Evolutionary conservation across 2,329 filamentous ascomycete species (phyloP).

Genomic region (Fusarium aywerte): DNA sequence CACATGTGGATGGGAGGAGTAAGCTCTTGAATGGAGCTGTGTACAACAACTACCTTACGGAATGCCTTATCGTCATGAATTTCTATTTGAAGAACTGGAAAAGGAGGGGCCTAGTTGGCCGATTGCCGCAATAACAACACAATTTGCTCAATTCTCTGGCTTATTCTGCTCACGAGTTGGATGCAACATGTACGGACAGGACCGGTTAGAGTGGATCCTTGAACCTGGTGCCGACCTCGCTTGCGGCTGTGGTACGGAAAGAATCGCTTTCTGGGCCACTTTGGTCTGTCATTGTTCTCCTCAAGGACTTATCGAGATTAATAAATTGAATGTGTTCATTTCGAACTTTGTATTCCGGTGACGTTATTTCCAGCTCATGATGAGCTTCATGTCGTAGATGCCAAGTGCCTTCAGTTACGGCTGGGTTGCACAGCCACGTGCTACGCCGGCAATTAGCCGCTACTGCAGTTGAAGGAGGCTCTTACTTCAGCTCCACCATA

Average conservation of each 20-base stretch:
- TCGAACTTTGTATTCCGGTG: neutral
- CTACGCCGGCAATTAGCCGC: slow-evolving; percentile 34
- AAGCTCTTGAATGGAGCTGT: slow-evolving; percentile 34
- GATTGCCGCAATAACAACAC: neutral
- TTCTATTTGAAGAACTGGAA: slow-evolving; percentile 1
- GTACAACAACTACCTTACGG: slow-evolving; percentile 37
- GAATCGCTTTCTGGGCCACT: slow-evolving; percentile 21
- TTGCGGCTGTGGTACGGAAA: slow-evolving; percentile 32
- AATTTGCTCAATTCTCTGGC: slow-evolving; percentile 23
- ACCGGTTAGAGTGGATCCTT: slow-evolving; percentile 40
- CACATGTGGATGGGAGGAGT: neutral
- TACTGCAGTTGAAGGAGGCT: slow-evolving; percentile 1
- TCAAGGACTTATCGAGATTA: neutral
- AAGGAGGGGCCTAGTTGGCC: neutral
- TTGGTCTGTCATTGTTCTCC: neutral
- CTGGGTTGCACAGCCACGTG: slow-evolving; percentile 25
- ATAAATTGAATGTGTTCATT: neutral
- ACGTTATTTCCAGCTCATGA: slow-evolving; percentile 5
- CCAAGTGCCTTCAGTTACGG: neutral
- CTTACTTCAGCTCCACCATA: slow-evolving; percentile 25
- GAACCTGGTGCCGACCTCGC: slow-evolving; percentile 35
- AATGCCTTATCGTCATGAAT: slow-evolving; percentile 30
- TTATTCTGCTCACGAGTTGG: slow-evolving; percentile 24
- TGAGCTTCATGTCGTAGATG: slow-evolving; percentile 7
- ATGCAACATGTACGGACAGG: slow-evolving; percentile 33